Evolutionary conservation across 2,329 filamentous ascomycete species (phyloP).

Genomic region (Aspergillus pseudoterreus): DNA sequence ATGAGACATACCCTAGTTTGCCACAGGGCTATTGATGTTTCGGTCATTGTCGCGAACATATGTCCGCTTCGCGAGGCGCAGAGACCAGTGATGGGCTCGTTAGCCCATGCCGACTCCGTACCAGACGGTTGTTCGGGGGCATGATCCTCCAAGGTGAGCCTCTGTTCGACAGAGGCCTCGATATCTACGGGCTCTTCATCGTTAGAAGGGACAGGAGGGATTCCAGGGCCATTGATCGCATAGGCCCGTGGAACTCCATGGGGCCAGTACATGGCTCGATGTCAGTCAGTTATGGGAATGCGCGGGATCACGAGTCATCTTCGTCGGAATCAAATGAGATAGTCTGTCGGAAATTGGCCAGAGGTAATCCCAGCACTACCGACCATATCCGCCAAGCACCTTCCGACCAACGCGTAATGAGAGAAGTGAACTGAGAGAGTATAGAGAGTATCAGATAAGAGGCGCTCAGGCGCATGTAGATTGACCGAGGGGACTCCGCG

Average conservation of each 20-base stretch:
- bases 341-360: slow-evolving; percentile 20
- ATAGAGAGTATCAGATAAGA: neutral
- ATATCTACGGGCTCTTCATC: slow-evolving; percentile 19
- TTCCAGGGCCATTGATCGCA: slow-evolving; percentile 44
- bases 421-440: neutral
- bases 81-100: slow-evolving; percentile 69
- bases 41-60: slow-evolving; percentile 82
- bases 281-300: slow-evolving; percentile 24
- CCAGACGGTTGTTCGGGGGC: slow-evolving; percentile 23
- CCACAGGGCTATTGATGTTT: slow-evolving; percentile 86
- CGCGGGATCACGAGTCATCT: slow-evolving; percentile 37
- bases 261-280: slow-evolving; percentile 48
- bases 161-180: slow-evolving; percentile 17
- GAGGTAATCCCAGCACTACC: slow-evolving; percentile 14
- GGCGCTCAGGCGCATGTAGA: neutral
- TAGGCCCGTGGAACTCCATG: slow-evolving; percentile 49
- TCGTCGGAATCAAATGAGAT: slow-evolving; percentile 19
- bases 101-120: slow-evolving; percentile 41
- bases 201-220: slow-evolving; percentile 25
- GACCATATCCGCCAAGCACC: slow-evolving; percentile 19
- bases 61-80: slow-evolving; percentile 75
- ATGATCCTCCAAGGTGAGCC: slow-evolving; percentile 24
- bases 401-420: slow-evolving; percentile 4
- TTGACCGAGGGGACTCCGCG: neutral
- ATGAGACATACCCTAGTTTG: slow-evolving; percentile 72